Percentiles rank a stretch among this genome's conserved stretches.
phyloP scores from a whole-genome alignment of 1,284 basidiomycete species.

The Phlebopus sp. region DNA sequence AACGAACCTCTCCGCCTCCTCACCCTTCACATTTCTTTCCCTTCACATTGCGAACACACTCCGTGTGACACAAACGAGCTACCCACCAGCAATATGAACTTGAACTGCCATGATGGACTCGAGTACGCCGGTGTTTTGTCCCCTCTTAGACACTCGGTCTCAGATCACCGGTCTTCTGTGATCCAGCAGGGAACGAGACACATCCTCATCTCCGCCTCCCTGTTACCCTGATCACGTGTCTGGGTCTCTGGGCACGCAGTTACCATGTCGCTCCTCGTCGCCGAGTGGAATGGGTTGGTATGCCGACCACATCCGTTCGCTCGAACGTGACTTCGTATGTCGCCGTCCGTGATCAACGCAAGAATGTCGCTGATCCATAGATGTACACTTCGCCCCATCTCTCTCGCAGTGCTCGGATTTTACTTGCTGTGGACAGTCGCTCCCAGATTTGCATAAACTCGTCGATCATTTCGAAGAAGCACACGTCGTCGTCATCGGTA shows the following conservation, averaged over 20 bases:
- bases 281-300: slow-evolving; percentile 11
- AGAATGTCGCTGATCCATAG: background rate
- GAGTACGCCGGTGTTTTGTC: slow-evolving; percentile 1
- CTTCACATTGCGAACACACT: background rate
- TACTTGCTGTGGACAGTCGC: slow-evolving; percentile 58
- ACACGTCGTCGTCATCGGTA: slow-evolving; percentile 46
- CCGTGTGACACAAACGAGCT: background rate
- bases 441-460: slow-evolving; percentile 65
- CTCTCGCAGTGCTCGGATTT: slow-evolving; percentile 55
- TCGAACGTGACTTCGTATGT: slow-evolving; percentile 22
- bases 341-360: background rate
- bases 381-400: background rate
- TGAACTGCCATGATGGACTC: background rate
- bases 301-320: background rate
- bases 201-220: background rate
- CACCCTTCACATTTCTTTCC: background rate
- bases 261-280: background rate
- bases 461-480: slow-evolving; percentile 65
- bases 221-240: background rate
- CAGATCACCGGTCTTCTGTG: background rate
- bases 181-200: background rate
- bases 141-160: background rate
- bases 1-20: background rate
- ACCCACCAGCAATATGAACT: background rate
- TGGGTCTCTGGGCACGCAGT: background rate